Conservation (phyloP, 2,329 filamentous ascomycete species). For the Colletotrichum gigasporum region DNA sequence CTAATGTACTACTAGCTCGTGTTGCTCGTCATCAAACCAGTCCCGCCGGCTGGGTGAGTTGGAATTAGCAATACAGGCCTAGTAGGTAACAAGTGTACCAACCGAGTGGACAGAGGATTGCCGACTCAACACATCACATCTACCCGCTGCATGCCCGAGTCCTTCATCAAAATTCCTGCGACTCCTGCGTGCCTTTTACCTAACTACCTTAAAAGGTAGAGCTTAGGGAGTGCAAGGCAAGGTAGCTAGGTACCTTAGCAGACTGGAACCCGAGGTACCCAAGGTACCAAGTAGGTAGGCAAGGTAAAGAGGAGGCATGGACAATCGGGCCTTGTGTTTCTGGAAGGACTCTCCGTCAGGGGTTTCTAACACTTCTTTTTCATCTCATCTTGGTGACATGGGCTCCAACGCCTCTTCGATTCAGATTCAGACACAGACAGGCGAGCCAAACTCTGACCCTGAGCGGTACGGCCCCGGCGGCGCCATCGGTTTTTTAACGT, state of each 20-base stretch:
- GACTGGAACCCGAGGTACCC: no score
- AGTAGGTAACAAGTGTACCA: not conserved
- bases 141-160: not conserved
- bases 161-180: not conserved
- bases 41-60: no score
- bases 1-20: no score
- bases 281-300: no score
- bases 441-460: constrained; percentile 20
- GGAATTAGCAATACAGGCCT: no score
- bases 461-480: constrained; percentile 17
- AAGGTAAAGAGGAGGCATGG: no score
- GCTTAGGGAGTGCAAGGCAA: no score
- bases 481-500: constrained; percentile 1
- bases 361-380: not conserved
- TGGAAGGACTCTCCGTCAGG: constrained; percentile 1
- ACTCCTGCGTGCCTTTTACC: no score
- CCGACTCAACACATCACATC: no score
- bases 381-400: constrained; percentile 19
- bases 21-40: no score
- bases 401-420: constrained; percentile 7
- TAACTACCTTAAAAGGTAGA: no score
- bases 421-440: constrained; percentile 10
- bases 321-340: not conserved
- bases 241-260: no score
- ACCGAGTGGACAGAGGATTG: not conserved